Evolutionary conservation across 2,329 filamentous ascomycete genomes (phyloP).

Genomic region (Talaromyces verruculosus): DNA sequence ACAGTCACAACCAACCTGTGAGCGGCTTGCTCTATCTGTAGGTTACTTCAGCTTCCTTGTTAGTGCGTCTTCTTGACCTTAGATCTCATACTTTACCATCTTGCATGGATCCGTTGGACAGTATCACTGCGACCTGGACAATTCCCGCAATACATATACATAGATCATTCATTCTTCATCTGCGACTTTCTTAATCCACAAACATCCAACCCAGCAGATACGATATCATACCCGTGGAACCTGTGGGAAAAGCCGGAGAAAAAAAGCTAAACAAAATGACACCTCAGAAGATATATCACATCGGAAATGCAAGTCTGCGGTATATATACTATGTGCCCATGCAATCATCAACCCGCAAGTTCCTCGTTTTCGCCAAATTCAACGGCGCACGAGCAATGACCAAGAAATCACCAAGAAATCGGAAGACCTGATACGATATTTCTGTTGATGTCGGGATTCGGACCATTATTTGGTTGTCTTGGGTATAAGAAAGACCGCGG

Average conservation of each 20-base stretch:
- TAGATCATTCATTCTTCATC: background rate
- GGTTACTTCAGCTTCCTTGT: too few relatives aligned
- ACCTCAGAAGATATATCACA: background rate
- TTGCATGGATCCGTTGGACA: background rate
- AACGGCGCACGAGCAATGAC: background rate
- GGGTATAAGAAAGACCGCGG: slow-evolving; percentile 1
- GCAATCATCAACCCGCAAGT: background rate
- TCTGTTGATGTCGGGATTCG: background rate
- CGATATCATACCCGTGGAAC: background rate
- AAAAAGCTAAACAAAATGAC: background rate
- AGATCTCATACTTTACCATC: too few relatives aligned
- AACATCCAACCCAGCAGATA: background rate
- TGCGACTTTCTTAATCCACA: background rate
- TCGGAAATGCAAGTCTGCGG: background rate
- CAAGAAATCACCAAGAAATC: background rate
- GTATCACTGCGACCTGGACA: background rate
- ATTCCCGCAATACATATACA: background rate
- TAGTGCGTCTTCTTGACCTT: too few relatives aligned
- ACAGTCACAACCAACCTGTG: too few relatives aligned
- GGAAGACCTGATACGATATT: background rate
- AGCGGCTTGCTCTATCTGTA: too few relatives aligned
- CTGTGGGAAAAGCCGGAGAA: background rate
- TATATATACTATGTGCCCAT: background rate
- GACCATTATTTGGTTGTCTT: background rate
- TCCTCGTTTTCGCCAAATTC: background rate